Evolutionary conservation across 148 eudicot genomes (phyloP), one percentile per base, ranked within the genome.

Genomic region (Cornus suecica): DNA sequence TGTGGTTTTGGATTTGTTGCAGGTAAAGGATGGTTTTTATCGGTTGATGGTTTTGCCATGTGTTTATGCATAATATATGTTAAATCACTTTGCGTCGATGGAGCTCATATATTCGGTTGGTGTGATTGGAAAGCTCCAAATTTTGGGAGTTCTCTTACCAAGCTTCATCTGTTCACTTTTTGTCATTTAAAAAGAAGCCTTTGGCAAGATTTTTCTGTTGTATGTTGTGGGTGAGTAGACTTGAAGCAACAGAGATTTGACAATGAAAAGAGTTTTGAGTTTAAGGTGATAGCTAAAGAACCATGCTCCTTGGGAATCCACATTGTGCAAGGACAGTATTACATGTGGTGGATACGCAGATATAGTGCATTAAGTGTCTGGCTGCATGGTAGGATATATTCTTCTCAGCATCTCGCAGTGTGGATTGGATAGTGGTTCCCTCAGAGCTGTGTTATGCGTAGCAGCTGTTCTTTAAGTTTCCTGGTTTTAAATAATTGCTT

Each of bases 1-100:
- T 27, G 27, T 48, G 56, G 9, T 29, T 16, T 18, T 78, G 58
- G 60, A 61, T 48, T 22, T 78, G 70, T 26, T 79, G 84, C 93
- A 94, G 98, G 97, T 94, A 92, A 92, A 80, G 68, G 68, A 48
- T 81, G 90, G 81, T 81, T 77, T 71, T 77, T 64, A 76, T 78
- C 32, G 69, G 62, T 82, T 48, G 78, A 73, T 80, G 82, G 70
- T 34, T 86, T 70, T 74, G 79, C 77, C 78, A 56, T 83, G 78
- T 78, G 83, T 78, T 77, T 82, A 34, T 30, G 74, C 74, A 16
- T 74, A 16, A 28, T 34, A 11, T 24, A 74, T 37, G 23, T 79
- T 42, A 70, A 61, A 67, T 74, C 29, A 42, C 14, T 15, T 63
- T 30, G 30, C 30, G 2, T 63, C 62, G 37, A 73, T 61, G 58